Conservation (phyloP, 192 early-diverging fungal species). For the Backusella liffmaniae region DNA sequence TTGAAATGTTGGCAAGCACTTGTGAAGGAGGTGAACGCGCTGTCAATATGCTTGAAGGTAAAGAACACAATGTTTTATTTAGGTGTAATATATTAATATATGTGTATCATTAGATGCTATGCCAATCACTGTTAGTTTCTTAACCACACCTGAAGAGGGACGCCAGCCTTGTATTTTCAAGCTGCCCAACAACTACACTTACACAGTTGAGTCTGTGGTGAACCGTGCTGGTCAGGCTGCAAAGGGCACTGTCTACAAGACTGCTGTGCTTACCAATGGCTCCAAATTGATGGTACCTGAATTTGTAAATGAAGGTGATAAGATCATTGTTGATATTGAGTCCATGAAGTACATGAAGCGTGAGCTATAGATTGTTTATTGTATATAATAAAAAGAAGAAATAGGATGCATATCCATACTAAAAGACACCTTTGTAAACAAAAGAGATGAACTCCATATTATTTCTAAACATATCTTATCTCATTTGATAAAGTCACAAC, state of each 20-base stretch:
- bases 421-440: too few species aligned
- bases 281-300: constrained; percentile 73
- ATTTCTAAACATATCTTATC: neutral
- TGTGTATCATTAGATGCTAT: constrained; percentile 40
- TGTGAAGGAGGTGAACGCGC: constrained; percentile 57
- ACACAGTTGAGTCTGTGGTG: constrained; percentile 54
- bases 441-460: too few species aligned
- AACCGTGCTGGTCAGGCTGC: constrained; percentile 51
- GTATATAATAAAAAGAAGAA: neutral
- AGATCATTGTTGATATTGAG: constrained; percentile 68
- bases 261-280: constrained; percentile 64
- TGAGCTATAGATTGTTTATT: constrained; percentile 28
- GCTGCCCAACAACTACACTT: constrained; percentile 57
- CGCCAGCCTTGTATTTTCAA: constrained; percentile 57
- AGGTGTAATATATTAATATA: too few species aligned
- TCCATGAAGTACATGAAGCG: constrained; percentile 62
- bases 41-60: constrained; percentile 30
- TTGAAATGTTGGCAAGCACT: constrained; percentile 51
- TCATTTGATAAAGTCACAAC: neutral
- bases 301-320: constrained; percentile 79
- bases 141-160: constrained; percentile 50
- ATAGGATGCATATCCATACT: too few species aligned
- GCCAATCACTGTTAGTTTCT: constrained; percentile 51
- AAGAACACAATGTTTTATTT: too few species aligned
- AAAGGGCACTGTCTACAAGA: constrained; percentile 69